A percentile compares a stretch with the other conserved stretches of the same genome.
These are phyloP conservation scores for Serendipita sp. DNA, from an alignment of 768 basidiomycete species.

Conservation along the genomic window DNA sequence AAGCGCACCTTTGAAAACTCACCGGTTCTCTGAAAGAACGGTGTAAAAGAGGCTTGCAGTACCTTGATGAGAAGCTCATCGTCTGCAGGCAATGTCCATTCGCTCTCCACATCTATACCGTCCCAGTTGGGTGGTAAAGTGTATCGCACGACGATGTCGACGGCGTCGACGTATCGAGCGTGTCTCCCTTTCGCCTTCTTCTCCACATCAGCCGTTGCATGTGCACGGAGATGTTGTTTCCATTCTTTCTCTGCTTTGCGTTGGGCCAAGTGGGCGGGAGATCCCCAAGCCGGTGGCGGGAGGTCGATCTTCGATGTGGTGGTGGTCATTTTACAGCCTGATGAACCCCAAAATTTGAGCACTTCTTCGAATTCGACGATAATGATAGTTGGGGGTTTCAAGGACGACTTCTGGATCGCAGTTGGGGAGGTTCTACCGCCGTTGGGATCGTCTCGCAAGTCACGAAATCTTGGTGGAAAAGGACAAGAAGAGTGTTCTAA, in stretches of 20 bases:
- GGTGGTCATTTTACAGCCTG: neutral
- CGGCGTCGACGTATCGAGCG: neutral
- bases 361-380: too few relatives aligned
- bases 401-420: too few relatives aligned
- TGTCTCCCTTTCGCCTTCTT: neutral
- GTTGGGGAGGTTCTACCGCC: too few relatives aligned
- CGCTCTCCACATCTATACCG: neutral
- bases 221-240: neutral
- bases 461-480: too few relatives aligned
- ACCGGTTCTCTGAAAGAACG: slow-evolving; percentile 1
- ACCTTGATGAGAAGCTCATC: neutral
- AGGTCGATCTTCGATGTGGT: neutral
- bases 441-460: too few relatives aligned
- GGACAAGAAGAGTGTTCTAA: too few relatives aligned
- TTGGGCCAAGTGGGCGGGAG: neutral
- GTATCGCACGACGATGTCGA: slow-evolving; percentile 1
- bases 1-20: slow-evolving; percentile 2
- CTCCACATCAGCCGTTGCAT: neutral
- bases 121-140: neutral
- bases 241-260: slow-evolving; percentile 1
- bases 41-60: neutral
- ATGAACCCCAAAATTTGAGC: too few relatives aligned
- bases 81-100: neutral
- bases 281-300: slow-evolving; percentile 2
- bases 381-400: too few relatives aligned